Evolutionary conservation across 2,329 filamentous ascomycete species (phyloP), one percentile per base, ranked within the genome.

Genomic region (Helotiales sp.): DNA sequence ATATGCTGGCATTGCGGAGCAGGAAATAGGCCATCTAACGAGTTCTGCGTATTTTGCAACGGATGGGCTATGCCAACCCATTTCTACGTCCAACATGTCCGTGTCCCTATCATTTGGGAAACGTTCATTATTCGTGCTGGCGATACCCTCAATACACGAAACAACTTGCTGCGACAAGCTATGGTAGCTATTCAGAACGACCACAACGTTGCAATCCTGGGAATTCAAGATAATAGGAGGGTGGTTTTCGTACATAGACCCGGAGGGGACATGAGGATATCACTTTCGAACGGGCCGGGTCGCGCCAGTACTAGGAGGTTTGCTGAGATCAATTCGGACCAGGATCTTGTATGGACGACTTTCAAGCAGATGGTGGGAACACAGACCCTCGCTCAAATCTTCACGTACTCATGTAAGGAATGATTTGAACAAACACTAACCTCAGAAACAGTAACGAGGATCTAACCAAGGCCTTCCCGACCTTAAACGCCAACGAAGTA

Each of bases 11-110:
- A 52, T 40, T 52, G 50, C 34, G 38, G 42, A 4, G 5, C 19
- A 19, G 22, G 19, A 7, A n/a, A 52, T 40, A 12, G 19, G 6
- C 4, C 4, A 4, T 22, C 17, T n/a, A 15, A 17, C 9, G 50
- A 42, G 8, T 52, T 52, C n/a, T 52, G 34, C 30, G 9, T 17
- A 7, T 7, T 9, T 15, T 52, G 50, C 50, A 52, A 42, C 24
- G 50, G 50, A 52, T 52, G 34, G 33, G 42, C 50, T n/a, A 19
- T 42, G 6, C 50, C 50, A 42, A 17, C 33, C n/a, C 33, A 3
- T 17, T 4, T 15, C 30, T 5, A 52, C 10, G 47, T 33, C n/a
- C 29, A 8, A 31, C 29, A 19, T 13, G 24, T n/a, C 30, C 13
- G n/a, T 8, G 27, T 7, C 4, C n/a, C 9, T 19, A 40, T 30